Evolutionary conservation across 2,329 filamentous ascomycete species (phyloP).

Genomic region (Verticillium alfalfae): DNA sequence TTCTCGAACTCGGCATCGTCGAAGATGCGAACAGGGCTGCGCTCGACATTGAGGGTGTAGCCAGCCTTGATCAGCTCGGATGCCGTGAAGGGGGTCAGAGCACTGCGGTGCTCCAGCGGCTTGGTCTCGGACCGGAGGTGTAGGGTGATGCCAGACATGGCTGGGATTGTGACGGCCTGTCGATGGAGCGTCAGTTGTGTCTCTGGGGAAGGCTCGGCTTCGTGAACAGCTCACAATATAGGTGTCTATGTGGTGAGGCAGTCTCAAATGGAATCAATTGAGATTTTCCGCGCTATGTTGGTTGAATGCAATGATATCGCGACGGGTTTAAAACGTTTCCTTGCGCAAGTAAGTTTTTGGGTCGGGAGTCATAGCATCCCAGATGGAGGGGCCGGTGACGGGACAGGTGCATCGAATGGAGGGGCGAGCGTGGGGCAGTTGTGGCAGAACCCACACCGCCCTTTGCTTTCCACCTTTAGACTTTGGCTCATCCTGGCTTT

Average conservation of each 20-base stretch:
- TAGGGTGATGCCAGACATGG: constrained; percentile 21
- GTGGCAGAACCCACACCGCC: not conserved
- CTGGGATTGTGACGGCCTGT: not conserved
- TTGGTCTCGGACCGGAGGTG: constrained; percentile 56
- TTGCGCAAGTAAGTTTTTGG: not conserved
- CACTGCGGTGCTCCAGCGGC: constrained; percentile 50
- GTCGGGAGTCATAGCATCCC: not conserved
- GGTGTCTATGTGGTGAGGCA: not conserved
- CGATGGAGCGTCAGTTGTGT: not conserved
- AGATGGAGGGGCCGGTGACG: not conserved
- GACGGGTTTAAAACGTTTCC: not conserved
- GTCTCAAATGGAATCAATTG: not conserved
- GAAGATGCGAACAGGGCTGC: constrained; percentile 61
- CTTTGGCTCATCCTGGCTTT: not conserved
- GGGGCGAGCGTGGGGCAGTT: not conserved
- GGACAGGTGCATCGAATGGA: not conserved
- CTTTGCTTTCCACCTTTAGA: not conserved
- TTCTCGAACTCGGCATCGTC: constrained; percentile 56
- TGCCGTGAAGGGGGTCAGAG: constrained; percentile 33
- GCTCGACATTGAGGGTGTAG: constrained; percentile 64
- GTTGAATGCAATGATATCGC: not conserved
- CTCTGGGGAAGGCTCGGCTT: not conserved
- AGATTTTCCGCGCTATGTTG: not conserved
- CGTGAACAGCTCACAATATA: not conserved
- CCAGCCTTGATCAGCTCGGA: constrained; percentile 63